Conservation (phyloP, 1,284 basidiomycete species). For the Ceratobasidium sp. region DNA sequence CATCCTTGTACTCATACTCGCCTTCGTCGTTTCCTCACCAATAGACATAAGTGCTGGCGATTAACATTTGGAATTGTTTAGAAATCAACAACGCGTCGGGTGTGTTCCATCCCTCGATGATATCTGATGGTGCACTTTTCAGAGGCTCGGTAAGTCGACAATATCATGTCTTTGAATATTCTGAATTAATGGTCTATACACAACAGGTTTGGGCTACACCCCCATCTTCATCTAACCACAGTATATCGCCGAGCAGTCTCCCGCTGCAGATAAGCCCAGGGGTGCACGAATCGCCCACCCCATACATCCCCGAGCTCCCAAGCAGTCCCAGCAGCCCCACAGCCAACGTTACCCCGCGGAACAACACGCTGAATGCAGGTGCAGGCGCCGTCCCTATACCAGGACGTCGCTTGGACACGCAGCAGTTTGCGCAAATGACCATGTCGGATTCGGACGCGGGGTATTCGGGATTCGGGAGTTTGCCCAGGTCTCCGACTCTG, state of each 20-base stretch:
- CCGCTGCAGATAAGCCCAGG: neutral
- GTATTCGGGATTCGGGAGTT: neutral
- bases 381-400: conserved; percentile 15
- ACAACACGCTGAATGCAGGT: neutral
- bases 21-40: too few species aligned
- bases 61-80: neutral
- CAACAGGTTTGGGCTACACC: conserved; percentile 22
- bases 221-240: conserved; percentile 7
- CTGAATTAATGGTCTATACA: neutral
- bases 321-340: neutral
- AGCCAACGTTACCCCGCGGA: neutral
- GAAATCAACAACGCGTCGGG: neutral
- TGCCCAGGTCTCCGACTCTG: conserved; percentile 13
- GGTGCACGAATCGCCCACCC: conserved; percentile 15
- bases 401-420: neutral
- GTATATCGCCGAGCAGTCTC: conserved; percentile 12
- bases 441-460: conserved; percentile 1
- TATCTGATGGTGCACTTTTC: neutral
- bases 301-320: neutral
- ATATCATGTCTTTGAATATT: neutral
- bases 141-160: neutral
- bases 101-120: neutral
- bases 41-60: too few species aligned
- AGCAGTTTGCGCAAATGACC: neutral
- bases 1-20: neutral